Conservation (phyloP, 352 stramenopile species). For the Pythium dissotocum region DNA sequence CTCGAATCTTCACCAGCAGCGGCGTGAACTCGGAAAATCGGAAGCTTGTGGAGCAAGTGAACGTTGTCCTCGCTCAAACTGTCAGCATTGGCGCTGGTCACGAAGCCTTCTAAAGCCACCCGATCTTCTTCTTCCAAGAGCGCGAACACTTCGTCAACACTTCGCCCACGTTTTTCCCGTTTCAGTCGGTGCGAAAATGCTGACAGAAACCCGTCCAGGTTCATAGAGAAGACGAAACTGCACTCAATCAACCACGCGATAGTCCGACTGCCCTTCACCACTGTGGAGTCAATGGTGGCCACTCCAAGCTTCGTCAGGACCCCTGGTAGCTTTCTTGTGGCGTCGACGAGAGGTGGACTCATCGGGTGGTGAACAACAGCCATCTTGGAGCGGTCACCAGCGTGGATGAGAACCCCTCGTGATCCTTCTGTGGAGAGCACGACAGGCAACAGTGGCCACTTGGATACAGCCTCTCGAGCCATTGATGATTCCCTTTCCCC, state of each 20-base stretch:
- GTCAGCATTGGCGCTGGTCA: neutral
- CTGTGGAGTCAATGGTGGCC: constrained; percentile 8
- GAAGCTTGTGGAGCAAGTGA: constrained; percentile 15
- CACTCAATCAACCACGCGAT: constrained; percentile 23
- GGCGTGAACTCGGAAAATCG: constrained; percentile 23
- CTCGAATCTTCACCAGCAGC: neutral
- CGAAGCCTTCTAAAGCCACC: constrained; percentile 11
- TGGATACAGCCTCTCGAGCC: constrained; percentile 1
- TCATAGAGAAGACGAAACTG: constrained; percentile 7
- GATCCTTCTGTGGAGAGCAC: neutral
- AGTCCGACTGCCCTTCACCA: constrained; percentile 6
- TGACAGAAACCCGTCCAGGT: constrained; percentile 24
- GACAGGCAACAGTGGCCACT: constrained; percentile 22
- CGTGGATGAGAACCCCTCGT: constrained; percentile 10
- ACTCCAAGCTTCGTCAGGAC: constrained; percentile 22
- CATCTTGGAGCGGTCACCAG: constrained; percentile 12
- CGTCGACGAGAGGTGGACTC: neutral
- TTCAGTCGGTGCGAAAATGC: constrained; percentile 11
- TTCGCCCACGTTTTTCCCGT: neutral
- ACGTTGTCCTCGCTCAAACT: constrained; percentile 8
- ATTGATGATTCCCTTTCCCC: neutral
- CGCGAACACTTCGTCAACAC: constrained; percentile 3
- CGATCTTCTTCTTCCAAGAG: constrained; percentile 8
- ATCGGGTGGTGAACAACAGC: constrained; percentile 5
- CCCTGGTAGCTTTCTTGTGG: neutral